These are phyloP conservation scores for Penicillium digitatum DNA, from an alignment of 2,329 filamentous ascomycete species.

Conservation along the genomic window DNA sequence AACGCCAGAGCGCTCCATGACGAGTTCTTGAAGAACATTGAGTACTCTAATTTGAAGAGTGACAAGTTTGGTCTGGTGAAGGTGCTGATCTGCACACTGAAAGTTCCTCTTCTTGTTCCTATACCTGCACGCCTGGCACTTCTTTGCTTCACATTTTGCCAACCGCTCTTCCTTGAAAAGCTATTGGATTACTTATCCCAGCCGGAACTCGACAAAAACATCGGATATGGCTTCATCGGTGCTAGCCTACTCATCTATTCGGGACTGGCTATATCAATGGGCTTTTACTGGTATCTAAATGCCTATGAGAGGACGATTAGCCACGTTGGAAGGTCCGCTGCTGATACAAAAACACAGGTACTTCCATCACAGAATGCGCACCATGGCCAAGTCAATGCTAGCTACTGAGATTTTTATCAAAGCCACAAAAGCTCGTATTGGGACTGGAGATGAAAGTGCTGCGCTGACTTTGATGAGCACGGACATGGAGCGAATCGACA, in stretches of 20 bases:
- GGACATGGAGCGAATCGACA: not conserved
- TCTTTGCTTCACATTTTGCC: not conserved
- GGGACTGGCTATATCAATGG: not conserved
- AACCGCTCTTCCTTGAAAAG: not conserved
- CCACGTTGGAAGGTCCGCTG: not conserved
- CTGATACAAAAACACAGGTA: not conserved
- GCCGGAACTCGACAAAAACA: not conserved
- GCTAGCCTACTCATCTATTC: not conserved
- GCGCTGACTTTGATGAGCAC: not conserved
- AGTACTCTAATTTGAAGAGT: not conserved
- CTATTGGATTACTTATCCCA: not conserved
- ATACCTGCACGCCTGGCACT: not conserved
- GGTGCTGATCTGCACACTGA: not conserved
- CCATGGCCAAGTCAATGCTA: not conserved
- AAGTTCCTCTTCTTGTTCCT: not conserved
- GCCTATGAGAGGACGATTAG: too few relatives aligned
- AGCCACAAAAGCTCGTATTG: not conserved
- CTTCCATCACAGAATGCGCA: not conserved
- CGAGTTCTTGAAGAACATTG: not conserved
- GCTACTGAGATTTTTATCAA: not conserved
- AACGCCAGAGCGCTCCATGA: not conserved
- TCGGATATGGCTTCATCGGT: not conserved
- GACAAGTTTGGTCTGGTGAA: not conserved
- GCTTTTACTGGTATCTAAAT: not conserved
- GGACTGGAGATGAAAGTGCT: not conserved